Base-by-base conservation (phyloP, 2,329 filamentous ascomycete genomes). In the Claviceps sp. region DNA sequence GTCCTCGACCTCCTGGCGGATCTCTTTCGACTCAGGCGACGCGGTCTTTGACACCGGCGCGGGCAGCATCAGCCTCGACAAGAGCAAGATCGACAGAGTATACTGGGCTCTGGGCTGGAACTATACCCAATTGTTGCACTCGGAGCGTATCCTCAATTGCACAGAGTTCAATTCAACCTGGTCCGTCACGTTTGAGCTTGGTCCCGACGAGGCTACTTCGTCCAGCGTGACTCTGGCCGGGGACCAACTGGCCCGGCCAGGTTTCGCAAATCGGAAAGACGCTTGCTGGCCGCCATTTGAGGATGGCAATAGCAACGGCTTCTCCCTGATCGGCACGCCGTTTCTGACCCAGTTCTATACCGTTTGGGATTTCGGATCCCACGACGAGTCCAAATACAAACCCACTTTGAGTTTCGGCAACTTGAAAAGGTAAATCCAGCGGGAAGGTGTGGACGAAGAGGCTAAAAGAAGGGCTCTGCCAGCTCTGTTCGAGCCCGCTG, bases 241-340 rank as follows among this genome's bases (percentile, higher is more conserved):
- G 11, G 62, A 65, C 16, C 58, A 64, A 58, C 56, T 69, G 2
- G 58, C 58, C 16, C 16, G 54, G 0, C 62, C 65, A 0, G 66
- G 66, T 1, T 68, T 67, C 51, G 65, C 66, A 2, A 54, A 63
- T 50, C 51, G 62, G 18, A 60, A 61, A 0, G 64, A 66, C 41
- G 63, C 59, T 4, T 69, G 66, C 64, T 65, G 61, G 61, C 66
- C 66, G 13, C 67, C 67, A 0, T 63, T 69, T 8, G 58, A 65
- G 8, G 48, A 56, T 20, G 57, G 60, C 16, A 59, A 57, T 0
- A 6, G 22, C 6, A 49, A 61, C 7, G 58, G 58, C 1, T 61
- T 64, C 47, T 60, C 60, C n/a, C 57, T 69, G 8, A 51, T 69
- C 13, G 67, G 67, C 0, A 51, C 50, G 0, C 43, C 57, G 7